A percentile compares a stretch with the other conserved stretches of the same genome.
Evolutionary conservation across 257 asterid genomes (phyloP).

Genomic region (Buddleja alternifolia): DNA sequence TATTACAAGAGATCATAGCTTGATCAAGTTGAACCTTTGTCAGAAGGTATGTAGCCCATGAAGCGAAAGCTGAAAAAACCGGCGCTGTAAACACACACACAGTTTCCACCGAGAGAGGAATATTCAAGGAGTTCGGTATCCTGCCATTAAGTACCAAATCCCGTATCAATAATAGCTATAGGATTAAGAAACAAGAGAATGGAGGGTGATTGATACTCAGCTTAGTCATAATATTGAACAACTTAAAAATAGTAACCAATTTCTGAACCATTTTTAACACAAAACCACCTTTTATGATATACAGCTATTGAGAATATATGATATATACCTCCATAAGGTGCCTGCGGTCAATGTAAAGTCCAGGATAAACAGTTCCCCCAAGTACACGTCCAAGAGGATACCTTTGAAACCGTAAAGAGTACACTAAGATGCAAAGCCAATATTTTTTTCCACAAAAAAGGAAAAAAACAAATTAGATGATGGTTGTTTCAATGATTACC

Average conservation of each 20-base stretch:
- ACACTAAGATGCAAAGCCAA: neutral
- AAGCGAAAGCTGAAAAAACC: conserved; percentile 95
- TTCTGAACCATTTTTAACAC: neutral
- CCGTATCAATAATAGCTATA: conserved; percentile 31
- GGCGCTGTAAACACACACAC: conserved; percentile 99
- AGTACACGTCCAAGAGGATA: conserved; percentile 99
- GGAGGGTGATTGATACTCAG: neutral
- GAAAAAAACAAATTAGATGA: conserved; percentile 10
- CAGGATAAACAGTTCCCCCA: conserved; percentile 99
- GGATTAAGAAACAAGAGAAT: conserved; percentile 15
- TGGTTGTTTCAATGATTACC: conserved; percentile 55
- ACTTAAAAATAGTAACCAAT: neutral
- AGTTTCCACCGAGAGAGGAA: conserved; percentile 98
- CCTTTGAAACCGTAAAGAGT: conserved; percentile 49
- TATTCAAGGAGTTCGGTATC: conserved; percentile 78
- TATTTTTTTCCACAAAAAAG: neutral
- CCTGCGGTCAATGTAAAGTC: conserved; percentile 98
- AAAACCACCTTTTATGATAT: neutral
- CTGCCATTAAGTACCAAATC: conserved; percentile 52
- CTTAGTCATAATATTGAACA: neutral
- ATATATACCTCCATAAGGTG: conserved; percentile 74
- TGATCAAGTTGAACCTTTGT: conserved; percentile 73
- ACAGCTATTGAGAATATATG: neutral
- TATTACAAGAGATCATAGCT: conserved; percentile 16
- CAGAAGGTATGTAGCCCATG: conserved; percentile 96